phyloP scores from a whole-genome alignment of 225 moss, liverwort and hornwort species.

The Bryum argenteum region DNA sequence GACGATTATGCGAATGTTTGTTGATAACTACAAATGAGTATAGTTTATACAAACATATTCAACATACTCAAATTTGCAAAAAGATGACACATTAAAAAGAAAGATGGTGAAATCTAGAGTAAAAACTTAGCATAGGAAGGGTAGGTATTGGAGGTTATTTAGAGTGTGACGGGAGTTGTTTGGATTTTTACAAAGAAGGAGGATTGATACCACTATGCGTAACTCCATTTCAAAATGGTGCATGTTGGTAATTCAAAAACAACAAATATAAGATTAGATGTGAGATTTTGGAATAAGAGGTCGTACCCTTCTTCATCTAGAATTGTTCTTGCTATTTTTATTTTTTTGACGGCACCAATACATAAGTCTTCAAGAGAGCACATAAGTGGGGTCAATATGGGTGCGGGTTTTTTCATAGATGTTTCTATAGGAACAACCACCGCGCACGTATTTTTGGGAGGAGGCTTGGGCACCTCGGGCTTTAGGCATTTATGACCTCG shows the following conservation, averaged over 20 bases:
- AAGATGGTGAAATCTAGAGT: no score
- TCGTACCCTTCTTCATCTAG: constrained; percentile 38
- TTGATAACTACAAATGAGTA: no score
- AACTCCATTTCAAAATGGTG: no score
- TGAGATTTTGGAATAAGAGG: rapidly evolving
- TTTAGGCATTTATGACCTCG: constrained; percentile 42
- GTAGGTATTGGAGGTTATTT: no score
- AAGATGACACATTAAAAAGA: no score
- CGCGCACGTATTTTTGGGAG: constrained; percentile 16
- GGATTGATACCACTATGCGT: no score
- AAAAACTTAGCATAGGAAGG: no score
- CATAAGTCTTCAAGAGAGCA: constrained; percentile 88
- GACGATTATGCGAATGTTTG: no score
- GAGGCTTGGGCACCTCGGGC: background rate
- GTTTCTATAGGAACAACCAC: constrained; percentile 27
- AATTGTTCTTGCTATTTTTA: constrained; percentile 71
- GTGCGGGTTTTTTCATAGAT: constrained; percentile 54
- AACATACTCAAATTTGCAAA: no score
- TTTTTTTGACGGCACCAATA: constrained; percentile 73
- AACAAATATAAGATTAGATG: background rate
- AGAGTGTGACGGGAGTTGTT: no score
- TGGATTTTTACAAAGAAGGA: no score
- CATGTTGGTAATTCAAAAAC: background rate
- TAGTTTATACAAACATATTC: no score
- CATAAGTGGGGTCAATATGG: constrained; percentile 58